phyloP scores from a whole-genome alignment of 495 filamentous ascomycete species.

The Diplogelasinospora grovesii region DNA sequence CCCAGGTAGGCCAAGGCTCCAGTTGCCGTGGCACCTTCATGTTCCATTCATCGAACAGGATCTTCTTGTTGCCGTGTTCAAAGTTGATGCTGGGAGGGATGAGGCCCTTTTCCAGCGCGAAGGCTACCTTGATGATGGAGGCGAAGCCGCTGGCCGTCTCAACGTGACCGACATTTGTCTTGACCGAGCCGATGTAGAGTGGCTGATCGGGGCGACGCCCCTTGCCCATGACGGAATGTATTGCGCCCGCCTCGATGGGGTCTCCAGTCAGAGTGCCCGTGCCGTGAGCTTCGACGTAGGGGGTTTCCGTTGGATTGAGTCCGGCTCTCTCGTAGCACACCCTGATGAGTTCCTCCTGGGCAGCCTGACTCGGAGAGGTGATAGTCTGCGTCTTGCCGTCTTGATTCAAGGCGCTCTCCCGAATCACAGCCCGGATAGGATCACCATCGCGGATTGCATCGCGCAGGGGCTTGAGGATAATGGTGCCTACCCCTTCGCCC shows the following conservation, averaged over 20 bases:
- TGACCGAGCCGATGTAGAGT: constrained; percentile 34
- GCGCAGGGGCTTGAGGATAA: constrained; percentile 43
- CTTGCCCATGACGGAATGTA: too few relatives aligned
- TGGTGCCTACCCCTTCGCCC: constrained; percentile 27
- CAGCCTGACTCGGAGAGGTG: constrained; percentile 37
- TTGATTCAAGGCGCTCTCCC: constrained; percentile 20
- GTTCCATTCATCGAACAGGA: constrained; percentile 9
- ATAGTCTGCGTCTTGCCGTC: constrained; percentile 47
- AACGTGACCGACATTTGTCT: constrained; percentile 39
- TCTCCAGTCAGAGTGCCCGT: constrained; percentile 33
- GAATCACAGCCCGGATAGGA: constrained; percentile 48
- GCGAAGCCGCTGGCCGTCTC: constrained; percentile 32
- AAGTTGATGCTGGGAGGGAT: constrained; percentile 28
- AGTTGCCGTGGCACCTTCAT: background rate
- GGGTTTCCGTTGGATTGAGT: constrained; percentile 22
- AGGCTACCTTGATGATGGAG: constrained; percentile 30
- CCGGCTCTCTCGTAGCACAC: constrained; percentile 29
- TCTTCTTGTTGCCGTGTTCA: constrained; percentile 37
- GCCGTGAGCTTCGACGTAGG: constrained; percentile 24
- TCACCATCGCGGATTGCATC: constrained; percentile 44
- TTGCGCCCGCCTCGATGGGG: constrained; percentile 31
- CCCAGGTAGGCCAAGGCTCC: background rate
- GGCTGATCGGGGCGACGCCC: too few relatives aligned
- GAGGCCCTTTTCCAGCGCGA: constrained; percentile 28
- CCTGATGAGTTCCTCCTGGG: constrained; percentile 38